These are phyloP conservation scores for Xylaria scruposa DNA, from an alignment of 495 filamentous ascomycete species.

Conservation along the genomic window DNA sequence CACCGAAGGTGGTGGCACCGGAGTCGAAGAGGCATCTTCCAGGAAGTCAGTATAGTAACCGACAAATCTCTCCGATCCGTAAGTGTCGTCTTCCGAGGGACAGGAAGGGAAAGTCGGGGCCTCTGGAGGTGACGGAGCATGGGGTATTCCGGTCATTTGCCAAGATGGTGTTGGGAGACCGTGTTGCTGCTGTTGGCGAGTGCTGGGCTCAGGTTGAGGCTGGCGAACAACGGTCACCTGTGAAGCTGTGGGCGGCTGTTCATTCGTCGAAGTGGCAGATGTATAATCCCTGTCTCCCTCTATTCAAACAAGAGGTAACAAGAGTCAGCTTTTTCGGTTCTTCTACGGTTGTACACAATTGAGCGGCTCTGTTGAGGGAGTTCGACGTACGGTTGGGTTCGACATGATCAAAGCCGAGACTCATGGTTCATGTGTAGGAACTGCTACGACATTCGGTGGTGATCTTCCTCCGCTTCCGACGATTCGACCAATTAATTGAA, in stretches of 20 bases:
- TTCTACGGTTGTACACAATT: background rate
- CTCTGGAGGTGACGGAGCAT: conserved; percentile 42
- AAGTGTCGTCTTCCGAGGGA: conserved; percentile 44
- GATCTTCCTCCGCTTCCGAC: conserved; percentile 15
- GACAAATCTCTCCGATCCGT: conserved; percentile 45
- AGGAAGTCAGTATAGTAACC: conserved; percentile 28
- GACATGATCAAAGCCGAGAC: conserved; percentile 36
- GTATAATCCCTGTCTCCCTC: conserved; percentile 1
- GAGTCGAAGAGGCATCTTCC: conserved; percentile 35
- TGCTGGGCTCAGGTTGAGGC: conserved; percentile 25
- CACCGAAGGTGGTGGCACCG: conserved; percentile 32
- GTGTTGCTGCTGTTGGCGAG: conserved; percentile 2
- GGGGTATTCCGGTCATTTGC: conserved; percentile 39
- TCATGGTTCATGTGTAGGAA: conserved; percentile 29
- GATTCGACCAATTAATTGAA: conserved; percentile 17
- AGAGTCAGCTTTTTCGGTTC: conserved; percentile 20
- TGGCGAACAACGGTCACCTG: conserved; percentile 32
- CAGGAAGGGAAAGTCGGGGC: conserved; percentile 42
- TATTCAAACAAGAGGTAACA: conserved; percentile 14
- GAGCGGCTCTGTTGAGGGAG: background rate
- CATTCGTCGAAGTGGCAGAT: conserved; percentile 6
- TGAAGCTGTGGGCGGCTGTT: conserved; percentile 25
- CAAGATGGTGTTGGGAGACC: conserved; percentile 28
- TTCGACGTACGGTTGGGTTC: conserved; percentile 38
- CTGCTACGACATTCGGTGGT: background rate